phyloP scores from a whole-genome alignment of 345 rosid species.

The Microthlaspi erraticum region DNA sequence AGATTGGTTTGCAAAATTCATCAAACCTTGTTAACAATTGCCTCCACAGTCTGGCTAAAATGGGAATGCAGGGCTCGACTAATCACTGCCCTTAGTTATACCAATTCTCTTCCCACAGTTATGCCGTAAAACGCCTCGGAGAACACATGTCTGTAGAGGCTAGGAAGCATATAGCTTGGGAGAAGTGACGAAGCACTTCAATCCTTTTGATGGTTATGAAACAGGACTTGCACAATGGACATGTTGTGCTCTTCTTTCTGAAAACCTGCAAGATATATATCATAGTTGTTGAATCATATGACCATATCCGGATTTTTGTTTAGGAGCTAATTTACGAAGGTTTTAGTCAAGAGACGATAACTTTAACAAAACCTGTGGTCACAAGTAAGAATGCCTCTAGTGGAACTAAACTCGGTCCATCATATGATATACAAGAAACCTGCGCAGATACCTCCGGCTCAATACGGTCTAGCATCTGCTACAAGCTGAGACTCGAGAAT shows the following conservation, averaged over 20 bases:
- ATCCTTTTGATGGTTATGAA: constrained; percentile 72
- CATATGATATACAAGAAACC: constrained; percentile 91
- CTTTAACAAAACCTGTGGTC: constrained; percentile 92
- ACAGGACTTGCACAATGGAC: constrained; percentile 86
- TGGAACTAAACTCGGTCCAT: constrained; percentile 86
- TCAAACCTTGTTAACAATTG: constrained; percentile 40
- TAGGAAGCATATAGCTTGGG: too few relatives aligned
- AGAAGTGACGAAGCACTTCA: too few relatives aligned
- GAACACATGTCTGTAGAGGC: too few relatives aligned
- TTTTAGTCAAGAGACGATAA: constrained; percentile 24
- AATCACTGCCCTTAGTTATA: constrained; percentile 31
- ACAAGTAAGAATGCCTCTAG: constrained; percentile 86
- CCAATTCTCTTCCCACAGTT: too few relatives aligned
- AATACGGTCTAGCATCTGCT: constrained; percentile 54
- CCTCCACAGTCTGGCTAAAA: too few relatives aligned
- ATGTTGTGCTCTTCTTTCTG: constrained; percentile 62
- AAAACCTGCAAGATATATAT: constrained; percentile 49
- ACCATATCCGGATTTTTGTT: constrained; percentile 25
- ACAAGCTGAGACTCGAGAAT: constrained; percentile 62
- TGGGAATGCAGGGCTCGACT: too few relatives aligned
- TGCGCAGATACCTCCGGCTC: constrained; percentile 83
- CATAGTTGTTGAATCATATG: constrained; percentile 1
- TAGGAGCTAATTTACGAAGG: not conserved
- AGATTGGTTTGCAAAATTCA: too few relatives aligned
- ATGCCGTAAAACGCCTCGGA: too few relatives aligned